Evolutionary conservation across 805 yeast genomes (phyloP).

Genomic region (Saccharomycopsis sp.): DNA sequence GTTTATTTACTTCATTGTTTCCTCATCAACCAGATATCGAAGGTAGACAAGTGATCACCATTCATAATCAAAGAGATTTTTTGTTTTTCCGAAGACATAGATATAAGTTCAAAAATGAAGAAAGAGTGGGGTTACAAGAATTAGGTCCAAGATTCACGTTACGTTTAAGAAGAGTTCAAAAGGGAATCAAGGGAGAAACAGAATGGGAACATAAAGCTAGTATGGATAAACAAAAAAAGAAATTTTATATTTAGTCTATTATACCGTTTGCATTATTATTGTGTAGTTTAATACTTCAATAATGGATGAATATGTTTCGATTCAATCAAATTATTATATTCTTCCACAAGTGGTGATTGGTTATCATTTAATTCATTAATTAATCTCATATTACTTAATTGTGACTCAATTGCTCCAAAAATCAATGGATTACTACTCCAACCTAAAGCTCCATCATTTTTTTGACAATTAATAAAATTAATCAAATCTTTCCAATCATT

Average conservation of each 20-base stretch:
- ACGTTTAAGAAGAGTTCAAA: slow-evolving; percentile 78
- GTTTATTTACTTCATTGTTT: slow-evolving; percentile 82
- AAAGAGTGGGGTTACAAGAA: slow-evolving; percentile 90
- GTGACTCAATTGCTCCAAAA: slow-evolving; percentile 4
- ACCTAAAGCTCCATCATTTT: slow-evolving; percentile 13
- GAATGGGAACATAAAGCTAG: slow-evolving; percentile 97
- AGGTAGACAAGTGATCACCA: slow-evolving; percentile 91
- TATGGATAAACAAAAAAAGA: slow-evolving; percentile 93
- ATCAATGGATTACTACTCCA: slow-evolving; percentile 11
- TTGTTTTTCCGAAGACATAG: slow-evolving; percentile 94
- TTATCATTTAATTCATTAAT: background rate
- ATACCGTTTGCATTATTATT: too few relatives aligned
- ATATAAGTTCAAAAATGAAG: slow-evolving; percentile 80
- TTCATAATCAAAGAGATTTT: slow-evolving; percentile 94
- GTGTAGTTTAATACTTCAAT: too few relatives aligned
- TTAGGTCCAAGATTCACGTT: slow-evolving; percentile 95
- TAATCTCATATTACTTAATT: background rate
- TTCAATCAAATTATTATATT: too few relatives aligned
- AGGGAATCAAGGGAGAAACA: slow-evolving; percentile 82
- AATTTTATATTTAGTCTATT: slow-evolving; percentile 55
- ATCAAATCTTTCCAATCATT: background rate
- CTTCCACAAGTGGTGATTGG: too few relatives aligned
- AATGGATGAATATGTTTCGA: too few relatives aligned
- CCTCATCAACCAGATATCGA: slow-evolving; percentile 90
- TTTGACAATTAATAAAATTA: background rate